Base-by-base conservation (phyloP, 768 basidiomycete genomes). In the Kondoa subrosea region DNA sequence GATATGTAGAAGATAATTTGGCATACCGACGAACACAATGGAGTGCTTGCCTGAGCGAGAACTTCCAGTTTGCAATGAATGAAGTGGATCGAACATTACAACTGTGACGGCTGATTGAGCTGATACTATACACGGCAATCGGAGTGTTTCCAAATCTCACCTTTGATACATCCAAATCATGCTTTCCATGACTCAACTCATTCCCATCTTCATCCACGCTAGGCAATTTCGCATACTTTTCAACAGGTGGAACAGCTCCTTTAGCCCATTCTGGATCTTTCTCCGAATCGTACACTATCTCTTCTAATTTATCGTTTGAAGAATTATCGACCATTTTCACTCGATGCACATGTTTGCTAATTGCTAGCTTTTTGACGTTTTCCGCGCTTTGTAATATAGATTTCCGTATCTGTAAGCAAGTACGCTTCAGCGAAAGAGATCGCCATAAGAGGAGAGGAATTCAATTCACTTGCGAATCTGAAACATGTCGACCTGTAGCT, bases 271-370 rank as follows among this genome's bases (percentile, higher is more conserved):
- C n/a, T 4, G 74, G 69, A 63, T 74, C 72, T 57, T 70, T 70
- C 21, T 64, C 30, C 2, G 73, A 74, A 68, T 76, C 75, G 70
- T 76, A 76, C n/a, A 76, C 67, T 29, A 72, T 57, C 17, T 50
- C 25, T 0, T 73, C 70, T 1, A 69, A 69, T 17, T 27, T 1
- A 3, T 70, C 61, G 64, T 76, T 72, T 61, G 67, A 66, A 25
- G 74, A 72, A 63, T 76, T 76, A 70, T 76, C 73, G 56, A 75
- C 67, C 1, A 76, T 57, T 17, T 74, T 71, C 17, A 76, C 73
- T 8, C 75, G 70, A 62, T 67, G 50, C 15, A 75, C 70, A 40
- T 69, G 34, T 4, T 69, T 65, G 0, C 61, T 67, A 26, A 62
- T 70, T 4, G 68, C 68, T 1, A 72, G 61, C 21, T 32, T 17